These are phyloP conservation scores for Tirmania nivea DNA, from an alignment of 495 filamentous ascomycete genomes.

Conservation along the genomic window DNA sequence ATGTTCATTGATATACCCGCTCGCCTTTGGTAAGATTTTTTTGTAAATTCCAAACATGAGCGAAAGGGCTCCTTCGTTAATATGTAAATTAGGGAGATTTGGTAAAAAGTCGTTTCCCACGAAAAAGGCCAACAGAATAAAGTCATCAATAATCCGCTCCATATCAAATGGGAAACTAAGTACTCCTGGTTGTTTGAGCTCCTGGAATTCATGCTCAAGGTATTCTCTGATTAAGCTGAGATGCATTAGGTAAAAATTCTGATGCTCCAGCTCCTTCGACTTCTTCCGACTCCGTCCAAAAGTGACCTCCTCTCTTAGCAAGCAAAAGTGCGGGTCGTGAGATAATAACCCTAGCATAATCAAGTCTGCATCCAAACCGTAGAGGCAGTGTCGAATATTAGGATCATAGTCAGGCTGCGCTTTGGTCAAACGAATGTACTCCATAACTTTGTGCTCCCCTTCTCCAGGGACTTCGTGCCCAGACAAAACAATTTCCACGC, in stretches of 20 bases:
- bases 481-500: constrained; percentile 83
- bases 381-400: constrained; percentile 93
- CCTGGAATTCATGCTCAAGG: constrained; percentile 88
- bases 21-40: constrained; percentile 59
- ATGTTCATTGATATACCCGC: constrained; percentile 90
- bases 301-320: constrained; percentile 91
- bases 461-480: constrained; percentile 98
- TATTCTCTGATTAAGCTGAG: constrained; percentile 95
- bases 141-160: constrained; percentile 95
- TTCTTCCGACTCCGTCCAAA: constrained; percentile 80
- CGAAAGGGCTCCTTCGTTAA: constrained; percentile 90
- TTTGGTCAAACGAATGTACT: constrained; percentile 93
- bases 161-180: constrained; percentile 71
- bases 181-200: constrained; percentile 54
- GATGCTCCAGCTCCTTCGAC: constrained; percentile 88
- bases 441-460: constrained; percentile 99
- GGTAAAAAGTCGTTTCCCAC: constrained; percentile 98
- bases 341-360: constrained; percentile 96
- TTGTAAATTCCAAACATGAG: constrained; percentile 98
- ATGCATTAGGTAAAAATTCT: constrained; percentile 97
- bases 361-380: constrained; percentile 90
- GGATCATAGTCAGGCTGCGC: constrained; percentile 80
- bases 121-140: constrained; percentile 98
- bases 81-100: constrained; percentile 87
- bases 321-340: constrained; percentile 94